Base-by-base conservation (phyloP, 2,329 filamentous ascomycete species). In the Hymenotorrendiella dingleyae region DNA sequence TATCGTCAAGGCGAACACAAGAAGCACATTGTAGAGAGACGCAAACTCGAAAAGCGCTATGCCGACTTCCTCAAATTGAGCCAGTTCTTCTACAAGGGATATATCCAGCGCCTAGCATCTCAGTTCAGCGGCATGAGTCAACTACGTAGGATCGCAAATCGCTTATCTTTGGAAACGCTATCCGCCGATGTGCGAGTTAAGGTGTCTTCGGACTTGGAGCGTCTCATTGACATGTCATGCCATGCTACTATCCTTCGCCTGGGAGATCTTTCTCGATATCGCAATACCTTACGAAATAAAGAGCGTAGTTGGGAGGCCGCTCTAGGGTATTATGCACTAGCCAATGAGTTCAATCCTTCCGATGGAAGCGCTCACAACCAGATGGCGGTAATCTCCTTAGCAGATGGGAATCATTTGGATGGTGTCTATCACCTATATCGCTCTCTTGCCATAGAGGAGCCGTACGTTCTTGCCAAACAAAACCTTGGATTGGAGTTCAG, bases 361-460 rank as follows among this genome's bases (percentile, higher is more conserved):
- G 88, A 85, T 34, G 91, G 91, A 22, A 78, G 82, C 49, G 85
- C 88, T 12, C 85, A 94, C 58, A 91, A 98, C 58, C 93, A 97
- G 63, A 80, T 93, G 62, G 90, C 86, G 26, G 86, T 97, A 26
- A 83, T 97, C 46, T 83, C 84, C 46, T 75, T 87, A 36, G 82
- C 84, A 40, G 80, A 90, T 55, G 77, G 76, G 45, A 84, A 91
- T 53, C 85, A 94, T 60, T 75, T 97, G 38, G 80, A 88, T 48
- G 82, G 88, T 8, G 83, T 94, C 22, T 97, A 96, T 64, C 82
- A 95, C 62, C 78, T 97, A 29, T 93, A 95, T 60, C 82, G 90
- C 49, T 83, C 90, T 12, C 74, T 93, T 53, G 81, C 82, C 7
- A 82, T 87, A 23, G 73, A 80, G 40, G 72, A 82, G 29, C 87